Base-by-base conservation (phyloP, 306 rosid genomes). In the Ormosia semicastrata region DNA sequence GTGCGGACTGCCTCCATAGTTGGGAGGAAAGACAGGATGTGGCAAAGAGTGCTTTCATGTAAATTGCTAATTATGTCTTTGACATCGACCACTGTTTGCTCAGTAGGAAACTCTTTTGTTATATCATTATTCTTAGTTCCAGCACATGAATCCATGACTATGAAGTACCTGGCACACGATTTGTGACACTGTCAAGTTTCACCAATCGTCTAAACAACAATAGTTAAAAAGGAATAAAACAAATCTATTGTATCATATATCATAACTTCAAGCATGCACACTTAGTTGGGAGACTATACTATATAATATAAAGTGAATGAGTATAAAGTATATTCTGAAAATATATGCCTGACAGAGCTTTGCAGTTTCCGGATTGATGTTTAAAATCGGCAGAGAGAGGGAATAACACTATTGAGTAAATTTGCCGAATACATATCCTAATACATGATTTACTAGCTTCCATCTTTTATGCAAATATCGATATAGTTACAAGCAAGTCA, bases 1-100 rank as follows among this genome's bases (percentile, higher is more conserved):
- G 87, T 84, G 0, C 0, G 77, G 1, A 79, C 44, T 0, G 87
- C 78, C 24, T 84, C 81, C 4, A n/a, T 17, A 3, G 71, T 74
- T 49, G 78, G 87, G 67, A 79, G 52, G 18, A 79, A 79, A 67
- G 81, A 84, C 3, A 84, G 29, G 30, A 74, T 67, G 6, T 79
- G 73, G 46, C 81, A 36, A 13, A 74, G 77, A 73, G 54, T 73
- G 72, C 37, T 79, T 30, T 67, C 84, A 40, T 79, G 84, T 50
- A 84, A 49, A 5, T 57, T 1, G 54, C 87, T 84, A 12, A 84
- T 74, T 9, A 47, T 47, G 70, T 84, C 87, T n/a, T 13, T 34
- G 11, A 9, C 63, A 17, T 2, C 70, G 34, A 43, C 7, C 5
- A 0, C 14, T 43, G 6, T 36, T 78, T 77, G 0, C 33, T 7